Base-by-base conservation (phyloP, 2,329 filamentous ascomycete species). In the Trichoderma guizhouense region DNA sequence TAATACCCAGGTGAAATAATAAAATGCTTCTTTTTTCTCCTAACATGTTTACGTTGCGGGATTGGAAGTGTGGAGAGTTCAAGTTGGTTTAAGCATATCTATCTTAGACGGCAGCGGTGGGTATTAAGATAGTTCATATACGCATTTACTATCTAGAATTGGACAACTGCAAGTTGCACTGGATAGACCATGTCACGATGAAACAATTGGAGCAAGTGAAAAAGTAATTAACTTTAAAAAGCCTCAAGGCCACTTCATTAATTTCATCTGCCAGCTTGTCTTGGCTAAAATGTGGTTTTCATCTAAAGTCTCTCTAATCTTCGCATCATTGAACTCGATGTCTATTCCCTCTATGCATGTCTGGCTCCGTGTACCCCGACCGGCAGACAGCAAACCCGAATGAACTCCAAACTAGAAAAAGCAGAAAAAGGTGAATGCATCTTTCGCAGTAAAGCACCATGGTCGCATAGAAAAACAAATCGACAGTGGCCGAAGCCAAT, bases 371-470 rank as follows among this genome's bases (percentile, higher is more conserved):
- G 55, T 34, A 60, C 71, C 71, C 65, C 68, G 68, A 66, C 68
- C 69, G 53, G 72, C 71, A 61, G 69, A 72, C 69, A 64, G 66
- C 58, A 72, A 53, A 69, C 72, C 74, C 67, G 67, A 47, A 66
- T 60, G 7, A 76, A 76, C 75, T 76, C 75, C 75, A 47, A 76
- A 73, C 73, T 61, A 61, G 58, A 57, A 66, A 60, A 60, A 65
- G 43, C 30, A 57, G 64, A 61, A 51, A 55, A 55, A 71, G 36
- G 53, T 62, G 53, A 65, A 65, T 73, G 71, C 67, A 64, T 55
- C 47, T 51, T 36, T 36, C 47, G 53, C 68, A 57, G 7, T 43
- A 69, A 72, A 51, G 47, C 36, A 65, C 39, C 21, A 68, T 65
- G 24, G 62, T 67, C 53, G 39, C 51, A 69, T 55, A 62, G 58